Conservation (phyloP, 306 rosid genomes). For the Prunus davidiana region DNA sequence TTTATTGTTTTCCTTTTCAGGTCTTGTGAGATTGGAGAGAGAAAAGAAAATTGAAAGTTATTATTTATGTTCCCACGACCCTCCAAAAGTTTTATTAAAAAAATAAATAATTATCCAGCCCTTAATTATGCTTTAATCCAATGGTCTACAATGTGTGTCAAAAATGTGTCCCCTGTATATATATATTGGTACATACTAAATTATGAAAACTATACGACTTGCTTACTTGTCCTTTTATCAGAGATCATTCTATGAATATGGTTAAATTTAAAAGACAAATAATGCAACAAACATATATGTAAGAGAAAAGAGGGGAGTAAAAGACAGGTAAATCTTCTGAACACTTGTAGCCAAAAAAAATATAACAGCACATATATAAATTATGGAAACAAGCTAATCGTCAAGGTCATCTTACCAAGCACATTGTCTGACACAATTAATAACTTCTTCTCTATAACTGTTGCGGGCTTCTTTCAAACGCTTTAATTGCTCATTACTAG, state of each 20-base stretch:
- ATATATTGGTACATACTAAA: background rate
- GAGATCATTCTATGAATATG: background rate
- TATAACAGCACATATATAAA: background rate
- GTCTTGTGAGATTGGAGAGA: no score
- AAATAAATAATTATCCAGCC: no score
- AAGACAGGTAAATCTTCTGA: background rate
- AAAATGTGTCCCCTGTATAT: no score
- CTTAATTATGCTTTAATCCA: no score
- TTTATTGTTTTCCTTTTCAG: no score
- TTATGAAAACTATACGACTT: background rate
- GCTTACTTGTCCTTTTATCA: background rate
- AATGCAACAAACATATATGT: background rate
- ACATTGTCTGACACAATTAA: constrained; percentile 63
- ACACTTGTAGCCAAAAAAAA: background rate
- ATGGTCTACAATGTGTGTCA: no score
- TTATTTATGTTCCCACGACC: no score
- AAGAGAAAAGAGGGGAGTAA: background rate
- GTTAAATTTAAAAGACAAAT: background rate
- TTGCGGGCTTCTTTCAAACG: constrained; percentile 84
- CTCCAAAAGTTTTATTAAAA: no score
- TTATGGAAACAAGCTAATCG: constrained; percentile 17
- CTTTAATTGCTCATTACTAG: constrained; percentile 56
- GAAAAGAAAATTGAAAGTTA: no score
- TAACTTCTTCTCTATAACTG: constrained; percentile 71
- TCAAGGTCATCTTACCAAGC: constrained; percentile 53